These are phyloP conservation scores for Blastobotrys raffinosifermentans DNA, from an alignment of 1,139 yeast species.

Conservation along the genomic window DNA sequence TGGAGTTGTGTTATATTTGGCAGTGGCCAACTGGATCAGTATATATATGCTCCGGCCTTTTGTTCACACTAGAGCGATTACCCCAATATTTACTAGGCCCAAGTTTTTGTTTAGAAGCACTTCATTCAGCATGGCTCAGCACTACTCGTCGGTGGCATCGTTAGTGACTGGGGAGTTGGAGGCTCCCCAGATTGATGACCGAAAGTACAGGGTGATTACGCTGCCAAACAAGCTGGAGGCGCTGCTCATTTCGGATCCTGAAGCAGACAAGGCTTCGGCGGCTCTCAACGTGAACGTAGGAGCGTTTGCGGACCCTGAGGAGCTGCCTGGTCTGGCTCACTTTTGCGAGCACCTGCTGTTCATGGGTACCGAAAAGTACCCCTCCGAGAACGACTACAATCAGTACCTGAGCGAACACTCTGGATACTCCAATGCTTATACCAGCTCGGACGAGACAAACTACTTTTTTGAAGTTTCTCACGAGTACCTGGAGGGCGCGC, in stretches of 20 bases:
- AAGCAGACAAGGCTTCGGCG: slow-evolving; percentile 90
- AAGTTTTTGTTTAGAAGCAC: too few relatives aligned
- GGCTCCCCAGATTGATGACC: slow-evolving; percentile 50
- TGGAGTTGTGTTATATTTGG: too few relatives aligned
- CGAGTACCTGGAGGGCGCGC: slow-evolving; percentile 73
- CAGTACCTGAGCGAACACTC: slow-evolving; percentile 68
- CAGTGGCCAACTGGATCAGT: too few relatives aligned
- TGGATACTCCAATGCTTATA: slow-evolving; percentile 73
- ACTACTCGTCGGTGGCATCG: slow-evolving; percentile 10
- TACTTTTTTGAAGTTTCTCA: slow-evolving; percentile 82
- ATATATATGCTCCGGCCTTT: too few relatives aligned
- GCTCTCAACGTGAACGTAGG: slow-evolving; percentile 91
- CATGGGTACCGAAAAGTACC: slow-evolving; percentile 95
- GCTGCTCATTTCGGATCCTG: slow-evolving; percentile 71
- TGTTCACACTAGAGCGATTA: too few relatives aligned
- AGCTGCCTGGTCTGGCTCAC: slow-evolving; percentile 85
- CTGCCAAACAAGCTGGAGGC: slow-evolving; percentile 68
- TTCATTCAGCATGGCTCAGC: too few relatives aligned
- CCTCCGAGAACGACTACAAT: slow-evolving; percentile 83
- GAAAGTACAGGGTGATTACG: slow-evolving; percentile 62
- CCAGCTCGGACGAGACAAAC: slow-evolving; percentile 84
- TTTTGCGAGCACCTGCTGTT: slow-evolving; percentile 93
- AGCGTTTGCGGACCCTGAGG: slow-evolving; percentile 70
- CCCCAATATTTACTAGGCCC: too few relatives aligned
- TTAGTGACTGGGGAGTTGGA: slow-evolving; percentile 22